These are phyloP conservation scores for Wickerhamomyces tratensis DNA, from an alignment of 805 yeast species.

Conservation along the genomic window DNA sequence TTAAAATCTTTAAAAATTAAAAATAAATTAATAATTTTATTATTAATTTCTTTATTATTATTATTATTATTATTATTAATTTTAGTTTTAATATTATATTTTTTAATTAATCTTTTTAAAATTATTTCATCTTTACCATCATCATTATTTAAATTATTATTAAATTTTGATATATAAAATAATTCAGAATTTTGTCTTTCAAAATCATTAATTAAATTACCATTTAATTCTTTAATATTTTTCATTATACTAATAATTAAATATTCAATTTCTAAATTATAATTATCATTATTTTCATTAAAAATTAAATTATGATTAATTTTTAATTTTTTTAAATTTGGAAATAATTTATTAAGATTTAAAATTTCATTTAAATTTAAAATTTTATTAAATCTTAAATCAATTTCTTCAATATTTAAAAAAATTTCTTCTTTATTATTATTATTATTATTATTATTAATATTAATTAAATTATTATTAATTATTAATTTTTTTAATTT, in stretches of 20 bases:
- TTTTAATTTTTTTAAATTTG: conserved; percentile 34
- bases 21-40: conserved; percentile 1
- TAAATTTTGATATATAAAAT: conserved; percentile 47
- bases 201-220: conserved; percentile 33
- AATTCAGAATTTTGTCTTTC: conserved; percentile 61
- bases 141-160: conserved; percentile 1
- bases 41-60: background rate
- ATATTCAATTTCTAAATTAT: conserved; percentile 6
- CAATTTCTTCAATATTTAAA: conserved; percentile 24
- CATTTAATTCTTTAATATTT: conserved; percentile 39
- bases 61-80: background rate
- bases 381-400: conserved; percentile 43
- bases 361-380: conserved; percentile 40
- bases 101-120: conserved; percentile 35
- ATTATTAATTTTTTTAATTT: conserved; percentile 21
- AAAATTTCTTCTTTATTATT: too few species aligned
- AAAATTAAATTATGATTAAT: conserved; percentile 45
- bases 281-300: conserved; percentile 4
- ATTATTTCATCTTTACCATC: conserved; percentile 15
- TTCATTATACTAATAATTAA: conserved; percentile 38
- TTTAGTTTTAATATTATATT: conserved; percentile 20
- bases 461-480: conserved; percentile 25
- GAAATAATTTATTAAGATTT: conserved; percentile 25
- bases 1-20: background rate
- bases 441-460: background rate